phyloP scores from a whole-genome alignment of 192 early-diverging fungal genomes.

The Borealophlyctis nickersoniae region DNA sequence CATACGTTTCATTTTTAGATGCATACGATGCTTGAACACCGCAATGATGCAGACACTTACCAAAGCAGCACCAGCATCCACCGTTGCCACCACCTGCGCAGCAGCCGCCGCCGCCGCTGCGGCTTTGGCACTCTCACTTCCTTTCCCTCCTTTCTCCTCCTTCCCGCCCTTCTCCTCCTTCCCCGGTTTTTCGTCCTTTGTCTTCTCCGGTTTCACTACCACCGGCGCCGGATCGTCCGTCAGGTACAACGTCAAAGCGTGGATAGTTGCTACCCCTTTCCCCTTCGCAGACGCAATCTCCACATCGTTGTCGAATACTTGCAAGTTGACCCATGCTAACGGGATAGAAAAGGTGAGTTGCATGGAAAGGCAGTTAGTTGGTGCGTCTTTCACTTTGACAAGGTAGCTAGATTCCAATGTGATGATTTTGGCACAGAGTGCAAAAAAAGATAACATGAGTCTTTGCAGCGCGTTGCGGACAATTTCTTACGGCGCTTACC shows the following conservation, averaged over 20 bases:
- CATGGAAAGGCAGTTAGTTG: constrained; percentile 38
- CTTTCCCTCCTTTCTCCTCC: constrained; percentile 38
- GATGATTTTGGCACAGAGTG: no score
- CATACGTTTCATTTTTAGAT: constrained; percentile 25
- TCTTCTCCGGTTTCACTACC: no score
- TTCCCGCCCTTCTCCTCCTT: constrained; percentile 38
- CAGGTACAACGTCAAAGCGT: constrained; percentile 35
- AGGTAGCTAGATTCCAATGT: constrained; percentile 45
- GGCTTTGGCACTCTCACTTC: constrained; percentile 21
- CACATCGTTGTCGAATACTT: constrained; percentile 55
- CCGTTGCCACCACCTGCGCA: neutral
- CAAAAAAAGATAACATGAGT: no score
- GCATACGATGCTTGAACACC: no score
- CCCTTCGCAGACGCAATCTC: constrained; percentile 41
- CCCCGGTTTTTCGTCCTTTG: constrained; percentile 9
- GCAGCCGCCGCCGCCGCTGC: constrained; percentile 8
- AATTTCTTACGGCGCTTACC: constrained; percentile 28
- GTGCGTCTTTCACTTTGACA: constrained; percentile 49
- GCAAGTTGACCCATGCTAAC: constrained; percentile 35
- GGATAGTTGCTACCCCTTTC: constrained; percentile 40
- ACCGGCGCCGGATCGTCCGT: constrained; percentile 33
- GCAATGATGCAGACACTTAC: no score
- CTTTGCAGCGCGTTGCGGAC: no score
- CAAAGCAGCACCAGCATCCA: constrained; percentile 13
- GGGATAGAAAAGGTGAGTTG: constrained; percentile 49